These are phyloP conservation scores for Agrocybe chaxingu DNA, from an alignment of 768 basidiomycete genomes.

Conservation along the genomic window DNA sequence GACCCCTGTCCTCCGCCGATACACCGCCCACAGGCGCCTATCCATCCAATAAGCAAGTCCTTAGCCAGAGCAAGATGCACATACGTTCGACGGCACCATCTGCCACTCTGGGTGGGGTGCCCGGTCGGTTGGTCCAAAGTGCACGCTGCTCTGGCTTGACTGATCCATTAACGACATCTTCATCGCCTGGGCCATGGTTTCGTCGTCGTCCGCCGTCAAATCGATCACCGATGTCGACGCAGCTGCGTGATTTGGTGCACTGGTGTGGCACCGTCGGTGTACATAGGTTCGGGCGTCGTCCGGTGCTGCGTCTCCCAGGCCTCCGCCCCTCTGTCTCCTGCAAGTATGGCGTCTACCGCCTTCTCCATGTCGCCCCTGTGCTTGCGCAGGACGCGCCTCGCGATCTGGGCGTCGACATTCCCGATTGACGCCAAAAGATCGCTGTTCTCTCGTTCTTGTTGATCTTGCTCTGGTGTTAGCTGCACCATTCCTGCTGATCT, in stretches of 20 bases:
- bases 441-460: conserved; percentile 27
- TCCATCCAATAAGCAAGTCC: no score
- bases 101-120: conserved; percentile 65
- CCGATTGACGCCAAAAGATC: conserved; percentile 31
- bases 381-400: conserved; percentile 55
- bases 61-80: conserved; percentile 4
- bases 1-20: conserved; percentile 48
- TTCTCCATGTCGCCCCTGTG: conserved; percentile 56
- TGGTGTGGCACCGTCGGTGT: conserved; percentile 20
- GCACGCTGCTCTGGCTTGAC: conserved; percentile 30
- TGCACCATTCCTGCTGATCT: conserved; percentile 15
- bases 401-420: conserved; percentile 40
- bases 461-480: conserved; percentile 23
- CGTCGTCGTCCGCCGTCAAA: conserved; percentile 58
- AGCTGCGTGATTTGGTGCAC: conserved; percentile 17
- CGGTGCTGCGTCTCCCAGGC: conserved; percentile 20
- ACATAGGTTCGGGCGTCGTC: conserved; percentile 25
- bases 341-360: conserved; percentile 51
- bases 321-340: conserved; percentile 37
- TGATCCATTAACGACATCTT: conserved; percentile 47
- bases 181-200: conserved; percentile 50
- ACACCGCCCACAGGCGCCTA: conserved; percentile 28
- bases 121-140: conserved; percentile 59
- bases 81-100: conserved; percentile 66
- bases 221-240: conserved; percentile 46